Evolutionary conservation across 306 rosid genomes (phyloP).

Genomic region (Prunus davidiana): DNA sequence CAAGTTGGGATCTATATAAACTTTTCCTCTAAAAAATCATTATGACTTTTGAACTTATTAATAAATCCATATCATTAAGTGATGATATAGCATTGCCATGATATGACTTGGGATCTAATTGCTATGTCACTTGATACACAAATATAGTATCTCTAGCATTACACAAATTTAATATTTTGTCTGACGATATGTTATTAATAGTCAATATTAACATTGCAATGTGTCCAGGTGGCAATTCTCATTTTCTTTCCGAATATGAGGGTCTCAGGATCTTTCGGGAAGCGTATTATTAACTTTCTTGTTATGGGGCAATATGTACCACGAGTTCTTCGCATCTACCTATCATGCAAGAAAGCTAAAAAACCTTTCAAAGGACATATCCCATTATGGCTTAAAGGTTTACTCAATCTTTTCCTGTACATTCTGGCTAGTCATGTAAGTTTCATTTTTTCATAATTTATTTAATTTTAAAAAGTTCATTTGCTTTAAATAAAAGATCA

Average conservation of each 20-base stretch:
- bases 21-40: too few species aligned
- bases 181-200: not conserved
- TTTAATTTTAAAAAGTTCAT: too few species aligned
- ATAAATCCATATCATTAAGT: too few species aligned
- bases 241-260: conserved; percentile 1
- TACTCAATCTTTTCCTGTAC: not conserved
- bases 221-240: conserved; percentile 13
- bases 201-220: not conserved
- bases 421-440: conserved; percentile 17
- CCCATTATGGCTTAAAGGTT: not conserved
- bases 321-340: conserved; percentile 12
- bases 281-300: conserved; percentile 1
- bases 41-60: too few species aligned
- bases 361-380: not conserved
- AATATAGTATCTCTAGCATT: too few species aligned
- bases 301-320: not conserved
- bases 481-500: too few species aligned
- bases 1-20: too few species aligned
- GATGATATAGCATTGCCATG: too few species aligned
- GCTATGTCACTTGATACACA: too few species aligned
- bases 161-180: too few species aligned
- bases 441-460: not conserved
- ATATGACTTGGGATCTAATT: too few species aligned
- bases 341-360: not conserved
- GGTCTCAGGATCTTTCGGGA: conserved; percentile 1